Conservation (phyloP, 2,329 filamentous ascomycete genomes). For the Torrubiella hemipterigena region DNA sequence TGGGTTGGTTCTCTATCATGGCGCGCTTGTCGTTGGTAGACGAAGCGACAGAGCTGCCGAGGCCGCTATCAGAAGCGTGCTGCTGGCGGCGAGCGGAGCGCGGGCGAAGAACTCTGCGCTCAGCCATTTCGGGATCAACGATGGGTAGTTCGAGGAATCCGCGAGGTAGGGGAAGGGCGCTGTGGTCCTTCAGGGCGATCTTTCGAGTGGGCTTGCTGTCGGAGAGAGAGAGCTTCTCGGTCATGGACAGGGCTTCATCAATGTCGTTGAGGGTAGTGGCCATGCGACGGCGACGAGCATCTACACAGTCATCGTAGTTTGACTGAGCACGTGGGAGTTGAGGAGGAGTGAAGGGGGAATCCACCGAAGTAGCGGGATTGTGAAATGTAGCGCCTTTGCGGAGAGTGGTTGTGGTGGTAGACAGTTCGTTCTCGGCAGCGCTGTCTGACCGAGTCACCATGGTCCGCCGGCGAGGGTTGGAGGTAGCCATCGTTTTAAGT, state of each 20-base stretch:
- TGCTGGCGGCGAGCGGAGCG: conserved; percentile 44
- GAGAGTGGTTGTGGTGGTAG: conserved; percentile 44
- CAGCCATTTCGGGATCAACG: conserved; percentile 35
- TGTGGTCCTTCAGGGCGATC: conserved; percentile 37
- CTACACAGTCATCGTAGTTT: conserved; percentile 58
- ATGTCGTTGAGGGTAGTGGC: conserved; percentile 54
- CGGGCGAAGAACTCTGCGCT: conserved; percentile 39
- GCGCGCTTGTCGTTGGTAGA: conserved; percentile 43
- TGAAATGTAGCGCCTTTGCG: conserved; percentile 61
- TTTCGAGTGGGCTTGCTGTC: conserved; percentile 17
- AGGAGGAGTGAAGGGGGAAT: conserved; percentile 35
- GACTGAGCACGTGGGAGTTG: conserved; percentile 56
- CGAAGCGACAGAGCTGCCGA: conserved; percentile 72
- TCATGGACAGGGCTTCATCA: conserved; percentile 46
- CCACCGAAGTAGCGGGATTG: conserved; percentile 29
- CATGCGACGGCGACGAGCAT: conserved; percentile 56
- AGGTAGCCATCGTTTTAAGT: conserved; percentile 37
- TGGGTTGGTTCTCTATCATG: conserved; percentile 25
- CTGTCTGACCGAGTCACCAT: conserved; percentile 30
- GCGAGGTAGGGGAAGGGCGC: conserved; percentile 46
- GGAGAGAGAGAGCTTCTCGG: conserved; percentile 26
- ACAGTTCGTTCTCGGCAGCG: conserved; percentile 27
- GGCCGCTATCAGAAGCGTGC: conserved; percentile 75
- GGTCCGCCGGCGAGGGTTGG: conserved; percentile 25
- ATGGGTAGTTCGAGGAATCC: conserved; percentile 46